Base-by-base conservation (phyloP, 352 stramenopile species). In the Globisporangium ultimum region DNA sequence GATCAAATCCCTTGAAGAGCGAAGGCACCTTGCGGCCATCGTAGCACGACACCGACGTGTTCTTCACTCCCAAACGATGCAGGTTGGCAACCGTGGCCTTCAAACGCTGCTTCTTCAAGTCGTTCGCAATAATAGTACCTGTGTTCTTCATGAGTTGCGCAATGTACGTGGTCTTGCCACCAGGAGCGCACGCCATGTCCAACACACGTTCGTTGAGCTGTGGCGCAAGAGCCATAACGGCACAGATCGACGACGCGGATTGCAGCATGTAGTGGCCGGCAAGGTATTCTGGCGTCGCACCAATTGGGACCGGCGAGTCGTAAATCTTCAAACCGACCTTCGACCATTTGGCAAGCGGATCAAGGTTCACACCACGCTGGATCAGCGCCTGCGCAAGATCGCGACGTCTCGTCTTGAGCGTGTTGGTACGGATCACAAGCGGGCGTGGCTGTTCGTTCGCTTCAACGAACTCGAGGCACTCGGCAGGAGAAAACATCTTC, bases 211-310 rank as follows among this genome's bases (percentile, higher is more conserved):
- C 97, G 56, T 95, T 89, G 61, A 98, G 93, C 79, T 99, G 88
- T 43, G 98, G 97, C 15, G 81, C 92, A 36, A 99, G 77, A 17
- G 98, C 97, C 82, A 99, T 97, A 12, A 99, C 97, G 4, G 97
- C 95, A 71, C 96, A 98, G 72, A 99, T 98, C 0, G 96, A 99
- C 28, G 97, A 98, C 7, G 98, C 97, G 60, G 93, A 98, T 70
- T 99, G 96, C 53, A 99, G 89, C 96, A 99, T 99, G 83, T 99
- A 99, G 77, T 99, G 97, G 14, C 98, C 98, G 0, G 96, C 95
- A 40, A 99, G 87, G 83, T 99, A 99, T 75, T 99, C 98, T 17
- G 98, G 98, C 53, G 98, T 99, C 2, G 98, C 98, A 56, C 98
- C 98, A 73, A 99, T 98, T 2, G 97, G 97, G 49, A 99, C 96